These are phyloP conservation scores for Fusarium mangiferae DNA, from an alignment of 2,329 filamentous ascomycete species.

Conservation along the genomic window DNA sequence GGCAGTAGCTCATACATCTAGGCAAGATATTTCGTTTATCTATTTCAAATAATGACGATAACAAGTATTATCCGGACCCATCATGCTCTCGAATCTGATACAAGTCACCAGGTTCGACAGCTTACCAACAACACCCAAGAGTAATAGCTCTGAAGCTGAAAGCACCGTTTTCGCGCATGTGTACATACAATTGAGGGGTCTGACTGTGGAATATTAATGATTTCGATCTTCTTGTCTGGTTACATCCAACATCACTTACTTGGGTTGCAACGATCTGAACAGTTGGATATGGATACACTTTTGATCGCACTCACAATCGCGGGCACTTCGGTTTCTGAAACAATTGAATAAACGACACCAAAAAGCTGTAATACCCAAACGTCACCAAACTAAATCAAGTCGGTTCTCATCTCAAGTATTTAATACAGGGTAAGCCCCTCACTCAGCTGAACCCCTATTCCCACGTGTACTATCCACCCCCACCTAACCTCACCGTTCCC, in stretches of 20 bases:
- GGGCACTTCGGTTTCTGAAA: background rate
- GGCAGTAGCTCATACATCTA: fast-evolving
- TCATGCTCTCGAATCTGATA: background rate
- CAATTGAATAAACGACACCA: background rate
- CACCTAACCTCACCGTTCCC: constrained; percentile 9
- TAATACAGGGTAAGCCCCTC: constrained; percentile 29
- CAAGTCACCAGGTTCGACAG: background rate
- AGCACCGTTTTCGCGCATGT: too few relatives aligned
- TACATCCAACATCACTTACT: background rate
- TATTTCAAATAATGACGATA: too few relatives aligned
- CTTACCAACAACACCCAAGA: too few relatives aligned
- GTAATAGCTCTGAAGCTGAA: background rate
- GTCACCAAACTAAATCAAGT: background rate
- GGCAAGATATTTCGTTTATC: background rate
- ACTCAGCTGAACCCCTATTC: constrained; percentile 22
- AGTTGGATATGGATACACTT: fast-evolving
- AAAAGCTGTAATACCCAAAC: too few relatives aligned
- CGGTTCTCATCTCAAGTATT: background rate
- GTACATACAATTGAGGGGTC: too few relatives aligned
- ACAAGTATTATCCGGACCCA: background rate
- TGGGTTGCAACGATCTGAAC: background rate
- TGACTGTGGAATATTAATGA: too few relatives aligned
- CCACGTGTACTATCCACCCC: constrained; percentile 31
- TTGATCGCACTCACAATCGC: background rate
- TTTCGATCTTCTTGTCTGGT: too few relatives aligned